Evolutionary conservation across 768 basidiomycete species (phyloP).

Genomic region (Steccherinum ochraceum): DNA sequence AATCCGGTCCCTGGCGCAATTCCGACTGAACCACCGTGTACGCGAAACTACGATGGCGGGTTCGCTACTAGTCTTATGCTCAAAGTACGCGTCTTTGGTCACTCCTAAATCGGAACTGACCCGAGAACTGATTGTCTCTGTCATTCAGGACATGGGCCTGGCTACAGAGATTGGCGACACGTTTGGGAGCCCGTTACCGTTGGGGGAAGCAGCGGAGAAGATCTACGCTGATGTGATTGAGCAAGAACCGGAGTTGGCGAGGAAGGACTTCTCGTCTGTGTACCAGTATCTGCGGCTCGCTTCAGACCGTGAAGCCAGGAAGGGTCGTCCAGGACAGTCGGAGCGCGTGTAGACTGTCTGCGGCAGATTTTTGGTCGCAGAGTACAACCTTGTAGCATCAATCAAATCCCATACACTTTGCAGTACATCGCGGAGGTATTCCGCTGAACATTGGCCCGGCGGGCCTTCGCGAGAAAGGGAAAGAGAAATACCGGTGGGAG

Average conservation of each 20-base stretch:
- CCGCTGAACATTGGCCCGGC: too few species aligned
- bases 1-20: conserved; percentile 80
- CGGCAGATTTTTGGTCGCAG: too few species aligned
- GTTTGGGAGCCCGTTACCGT: conserved; percentile 46
- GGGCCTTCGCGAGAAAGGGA: too few species aligned
- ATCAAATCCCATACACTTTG: too few species aligned
- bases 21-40: conserved; percentile 73
- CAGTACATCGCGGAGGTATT: too few species aligned
- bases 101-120: too few species aligned
- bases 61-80: conserved; percentile 82
- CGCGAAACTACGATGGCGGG: conserved; percentile 78
- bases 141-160: conserved; percentile 72
- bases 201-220: conserved; percentile 57
- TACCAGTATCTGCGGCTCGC: conserved; percentile 52
- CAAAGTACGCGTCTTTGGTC: conserved; percentile 43
- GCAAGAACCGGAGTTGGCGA: conserved; percentile 51
- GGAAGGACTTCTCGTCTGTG: conserved; percentile 77
- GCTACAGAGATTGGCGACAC: conserved; percentile 58
- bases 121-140: conserved; percentile 4
- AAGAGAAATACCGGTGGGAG: too few species aligned
- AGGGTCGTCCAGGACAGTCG: conserved; percentile 4
- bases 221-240: conserved; percentile 55
- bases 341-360: conserved; percentile 2
- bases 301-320: conserved; percentile 12
- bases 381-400: too few species aligned